Evolutionary conservation across 352 stramenopile species (phyloP), one percentile per base, ranked within the genome.

Genomic region (Globisporangium mamillatum): DNA sequence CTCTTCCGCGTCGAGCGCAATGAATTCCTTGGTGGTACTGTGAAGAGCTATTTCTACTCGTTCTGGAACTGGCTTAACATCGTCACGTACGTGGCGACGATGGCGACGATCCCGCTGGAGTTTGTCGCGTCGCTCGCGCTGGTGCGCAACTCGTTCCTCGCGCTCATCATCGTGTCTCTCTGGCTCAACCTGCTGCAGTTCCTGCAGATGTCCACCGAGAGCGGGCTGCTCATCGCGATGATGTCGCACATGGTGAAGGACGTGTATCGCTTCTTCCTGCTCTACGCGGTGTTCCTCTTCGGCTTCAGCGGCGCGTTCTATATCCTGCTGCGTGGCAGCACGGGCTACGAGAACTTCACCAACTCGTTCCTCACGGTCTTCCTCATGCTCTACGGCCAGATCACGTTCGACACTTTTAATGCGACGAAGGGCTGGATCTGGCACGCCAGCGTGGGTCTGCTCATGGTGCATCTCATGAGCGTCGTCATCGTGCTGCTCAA

Each of bases 171-270:
- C 2, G 75, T 89, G 4, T 82, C 79, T 44, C 72, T 93, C n/a
- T 91, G 84, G 81, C 64, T 93, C 8, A 87, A 90, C 34, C 58
- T 89, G 60, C 74, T 91, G 25, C 82, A 91, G 71, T 91, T 91
- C 61, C 76, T 91, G 9, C 83, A 91, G 62, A 75, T 90, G 52
- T 84, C 79, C 12, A 79, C 71, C 8, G 72, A 78, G 10, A 88
- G 74, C 7, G 85, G 85, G 0, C 65, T 91, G n/a, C 75, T 93
- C 5, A 84, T 91, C 61, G 81, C 85, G 7, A 93, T 93, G 85
- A 91, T 93, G 85, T 77, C 75, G 14, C 79, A 86, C 70, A 87
- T 93, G 78, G 73, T 87, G 22, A 86, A 78, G 25, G 85, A 93
- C 55, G 79, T 90, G 54, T 79, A 79, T 46, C 81, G 79, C 4